Percentiles rank a stretch among this genome's conserved stretches.
Evolutionary conservation across 331 rosid species (phyloP).

Genomic region (Arachis monticola): DNA sequence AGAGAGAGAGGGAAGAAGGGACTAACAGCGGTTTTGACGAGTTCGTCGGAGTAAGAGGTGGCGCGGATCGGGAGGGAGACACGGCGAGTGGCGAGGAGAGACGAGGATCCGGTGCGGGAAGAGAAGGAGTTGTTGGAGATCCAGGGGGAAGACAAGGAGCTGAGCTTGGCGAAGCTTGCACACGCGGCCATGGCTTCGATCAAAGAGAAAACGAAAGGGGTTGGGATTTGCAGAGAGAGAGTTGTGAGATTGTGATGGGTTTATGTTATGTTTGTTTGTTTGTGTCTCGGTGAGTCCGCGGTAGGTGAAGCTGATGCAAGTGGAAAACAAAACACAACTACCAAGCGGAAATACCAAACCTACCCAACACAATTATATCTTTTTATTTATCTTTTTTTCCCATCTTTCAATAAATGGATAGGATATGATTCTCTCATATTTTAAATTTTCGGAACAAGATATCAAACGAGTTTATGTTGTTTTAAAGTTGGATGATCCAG

Average conservation of each 20-base stretch:
- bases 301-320: background rate
- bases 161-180: slow-evolving; percentile 65
- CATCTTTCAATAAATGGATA: too few species aligned
- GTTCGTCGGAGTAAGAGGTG: slow-evolving; percentile 75
- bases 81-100: slow-evolving; percentile 51
- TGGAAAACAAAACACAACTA: slow-evolving; percentile 17
- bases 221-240: background rate
- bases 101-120: slow-evolving; percentile 60
- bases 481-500: too few species aligned
- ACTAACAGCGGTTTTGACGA: slow-evolving; percentile 89
- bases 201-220: background rate
- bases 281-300: slow-evolving; percentile 50
- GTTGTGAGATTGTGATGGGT: background rate
- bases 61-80: slow-evolving; percentile 83
- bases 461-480: too few species aligned
- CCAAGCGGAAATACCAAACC: slow-evolving; percentile 43
- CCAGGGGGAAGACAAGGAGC: slow-evolving; percentile 71
- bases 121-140: slow-evolving; percentile 74
- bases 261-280: background rate
- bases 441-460: too few species aligned
- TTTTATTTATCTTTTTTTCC: too few species aligned
- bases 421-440: too few species aligned
- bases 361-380: background rate
- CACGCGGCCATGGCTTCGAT: slow-evolving; percentile 68
- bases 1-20: background rate